These are phyloP conservation scores for Elasticomyces elasticus DNA, from an alignment of 495 filamentous ascomycete genomes.

Conservation along the genomic window DNA sequence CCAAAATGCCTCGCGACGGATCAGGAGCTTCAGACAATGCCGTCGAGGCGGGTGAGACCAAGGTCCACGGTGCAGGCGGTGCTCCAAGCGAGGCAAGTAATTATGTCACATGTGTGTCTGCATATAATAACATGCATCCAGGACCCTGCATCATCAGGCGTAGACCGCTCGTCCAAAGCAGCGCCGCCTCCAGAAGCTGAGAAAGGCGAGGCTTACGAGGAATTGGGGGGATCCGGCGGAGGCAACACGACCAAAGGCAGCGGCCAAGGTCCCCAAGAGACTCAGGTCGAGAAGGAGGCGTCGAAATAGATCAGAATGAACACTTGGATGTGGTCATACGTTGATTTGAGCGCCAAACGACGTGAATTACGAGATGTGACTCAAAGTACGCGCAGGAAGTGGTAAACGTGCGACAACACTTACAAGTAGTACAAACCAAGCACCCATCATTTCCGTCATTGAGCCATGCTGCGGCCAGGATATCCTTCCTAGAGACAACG, in stretches of 20 bases:
- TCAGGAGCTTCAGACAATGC: slow-evolving; percentile 22
- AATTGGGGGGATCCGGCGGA: slow-evolving; percentile 20
- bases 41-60: slow-evolving; percentile 19
- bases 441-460: too few relatives aligned
- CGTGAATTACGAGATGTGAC: too few relatives aligned
- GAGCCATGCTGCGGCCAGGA: too few relatives aligned
- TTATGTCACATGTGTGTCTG: not conserved
- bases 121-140: not conserved
- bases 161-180: slow-evolving; percentile 15
- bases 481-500: too few relatives aligned
- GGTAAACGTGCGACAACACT: too few relatives aligned
- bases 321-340: too few relatives aligned
- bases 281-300: slow-evolving; percentile 3
- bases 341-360: too few relatives aligned
- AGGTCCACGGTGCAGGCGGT: slow-evolving; percentile 18
- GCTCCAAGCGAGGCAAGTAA: not conserved
- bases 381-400: too few relatives aligned
- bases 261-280: not conserved
- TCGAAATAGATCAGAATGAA: not conserved
- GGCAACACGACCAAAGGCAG: slow-evolving; percentile 1
- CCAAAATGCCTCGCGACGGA: slow-evolving; percentile 25
- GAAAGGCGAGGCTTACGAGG: slow-evolving; percentile 11
- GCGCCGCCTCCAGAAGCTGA: slow-evolving; percentile 13
- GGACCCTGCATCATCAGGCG: slow-evolving; percentile 7
- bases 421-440: too few relatives aligned